A percentile compares a stretch with the other conserved stretches of the same genome.
Evolutionary conservation across 495 filamentous ascomycete species (phyloP).

Genomic region (Podospora sp.): DNA sequence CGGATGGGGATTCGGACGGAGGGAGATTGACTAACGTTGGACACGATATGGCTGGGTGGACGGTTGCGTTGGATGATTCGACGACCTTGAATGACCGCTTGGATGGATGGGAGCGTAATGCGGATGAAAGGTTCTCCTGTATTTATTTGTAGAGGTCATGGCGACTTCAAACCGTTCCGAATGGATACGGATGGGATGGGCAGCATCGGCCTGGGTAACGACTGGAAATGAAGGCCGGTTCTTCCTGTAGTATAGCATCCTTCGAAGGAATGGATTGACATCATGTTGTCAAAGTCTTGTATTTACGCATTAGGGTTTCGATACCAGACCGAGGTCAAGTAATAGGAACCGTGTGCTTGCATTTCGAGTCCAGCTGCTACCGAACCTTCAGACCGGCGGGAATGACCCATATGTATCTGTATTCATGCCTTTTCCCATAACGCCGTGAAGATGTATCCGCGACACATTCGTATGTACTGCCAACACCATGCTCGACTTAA

Average conservation of each 20-base stretch:
- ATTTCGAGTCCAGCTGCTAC: neutral
- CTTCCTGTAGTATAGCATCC: slow-evolving; percentile 18
- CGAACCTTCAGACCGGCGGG: neutral
- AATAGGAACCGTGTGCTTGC: neutral
- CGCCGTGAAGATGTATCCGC: neutral
- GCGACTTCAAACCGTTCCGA: slow-evolving; percentile 18
- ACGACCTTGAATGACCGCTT: neutral
- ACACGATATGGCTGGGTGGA: neutral
- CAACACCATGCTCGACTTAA: slow-evolving; percentile 41
- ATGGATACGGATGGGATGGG: slow-evolving; percentile 13
- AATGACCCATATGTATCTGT: neutral
- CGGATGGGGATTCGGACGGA: neutral
- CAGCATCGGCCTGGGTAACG: neutral
- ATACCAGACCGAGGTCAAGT: neutral
- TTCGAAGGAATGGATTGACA: slow-evolving; percentile 3
- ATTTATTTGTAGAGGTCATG: slow-evolving; percentile 22
- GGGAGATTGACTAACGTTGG: neutral
- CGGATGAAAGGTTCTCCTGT: slow-evolving; percentile 2
- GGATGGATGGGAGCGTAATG: neutral
- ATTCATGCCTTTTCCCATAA: neutral
- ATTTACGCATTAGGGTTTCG: neutral
- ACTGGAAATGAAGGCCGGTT: slow-evolving; percentile 1
- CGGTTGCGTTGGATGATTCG: neutral
- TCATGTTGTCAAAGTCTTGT: neutral
- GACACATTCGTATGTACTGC: neutral